Evolutionary conservation across 495 filamentous ascomycete species (phyloP).

Genomic region (Tuber melanosporum): DNA sequence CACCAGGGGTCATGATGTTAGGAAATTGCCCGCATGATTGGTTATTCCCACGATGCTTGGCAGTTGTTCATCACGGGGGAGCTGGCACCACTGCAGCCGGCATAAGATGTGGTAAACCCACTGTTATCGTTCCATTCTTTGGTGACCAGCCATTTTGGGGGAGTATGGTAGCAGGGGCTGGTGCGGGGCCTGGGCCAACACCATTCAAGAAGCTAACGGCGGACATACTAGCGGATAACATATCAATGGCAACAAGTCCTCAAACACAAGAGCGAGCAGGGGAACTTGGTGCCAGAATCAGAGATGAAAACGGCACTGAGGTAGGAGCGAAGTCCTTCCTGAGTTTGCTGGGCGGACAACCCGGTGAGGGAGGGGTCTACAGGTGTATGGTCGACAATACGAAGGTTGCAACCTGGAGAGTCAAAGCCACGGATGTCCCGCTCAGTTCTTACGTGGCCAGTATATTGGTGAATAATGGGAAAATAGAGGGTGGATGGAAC

Average conservation of each 20-base stretch:
- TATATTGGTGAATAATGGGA: constrained; percentile 53
- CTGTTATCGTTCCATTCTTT: constrained; percentile 63
- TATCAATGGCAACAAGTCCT: constrained; percentile 55
- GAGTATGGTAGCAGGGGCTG: constrained; percentile 58
- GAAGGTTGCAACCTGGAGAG: constrained; percentile 59
- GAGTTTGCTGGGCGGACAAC: constrained; percentile 57
- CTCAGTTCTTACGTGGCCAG: constrained; percentile 63
- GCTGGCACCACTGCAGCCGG: constrained; percentile 63
- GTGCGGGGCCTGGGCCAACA: constrained; percentile 59
- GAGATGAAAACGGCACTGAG: constrained; percentile 61
- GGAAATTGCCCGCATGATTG: constrained; percentile 67
- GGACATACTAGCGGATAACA: constrained; percentile 60
- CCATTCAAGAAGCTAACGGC: constrained; percentile 62
- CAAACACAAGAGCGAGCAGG: constrained; percentile 51
- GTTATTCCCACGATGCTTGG: constrained; percentile 59
- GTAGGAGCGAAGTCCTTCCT: constrained; percentile 68
- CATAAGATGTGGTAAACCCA: constrained; percentile 58
- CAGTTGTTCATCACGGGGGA: constrained; percentile 61
- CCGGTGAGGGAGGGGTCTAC: constrained; percentile 47
- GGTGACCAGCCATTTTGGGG: constrained; percentile 85
- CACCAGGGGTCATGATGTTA: constrained; percentile 49
- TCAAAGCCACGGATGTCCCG: constrained; percentile 52
- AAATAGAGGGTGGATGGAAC: constrained; percentile 58
- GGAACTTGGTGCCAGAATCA: constrained; percentile 50
- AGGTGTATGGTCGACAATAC: constrained; percentile 60